phyloP scores from a whole-genome alignment of 2,329 filamentous ascomycete genomes.

The Ceratocystis papillata region DNA sequence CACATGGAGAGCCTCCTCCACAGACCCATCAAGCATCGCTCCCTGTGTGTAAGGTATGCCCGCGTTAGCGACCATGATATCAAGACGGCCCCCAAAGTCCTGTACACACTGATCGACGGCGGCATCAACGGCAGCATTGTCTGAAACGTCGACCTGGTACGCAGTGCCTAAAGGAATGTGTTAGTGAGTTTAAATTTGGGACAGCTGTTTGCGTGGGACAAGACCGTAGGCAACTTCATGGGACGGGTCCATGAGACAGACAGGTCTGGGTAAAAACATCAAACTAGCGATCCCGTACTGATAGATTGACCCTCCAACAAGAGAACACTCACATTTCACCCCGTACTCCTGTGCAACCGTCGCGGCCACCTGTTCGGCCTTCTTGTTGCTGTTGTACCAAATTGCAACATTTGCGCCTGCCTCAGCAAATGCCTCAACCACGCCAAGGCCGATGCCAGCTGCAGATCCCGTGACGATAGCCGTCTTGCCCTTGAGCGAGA shows the following conservation, averaged over 20 bases:
- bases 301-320: background rate
- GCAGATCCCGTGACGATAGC: constrained; percentile 26
- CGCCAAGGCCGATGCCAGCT: constrained; percentile 27
- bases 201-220: background rate
- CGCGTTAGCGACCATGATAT: constrained; percentile 50
- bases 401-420: constrained; percentile 31
- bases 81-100: constrained; percentile 30
- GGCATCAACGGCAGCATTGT: constrained; percentile 42
- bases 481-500: constrained; percentile 50
- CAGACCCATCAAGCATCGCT: constrained; percentile 52
- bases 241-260: background rate
- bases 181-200: background rate
- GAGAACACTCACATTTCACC: constrained; percentile 49
- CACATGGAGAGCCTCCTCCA: constrained; percentile 56
- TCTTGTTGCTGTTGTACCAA: constrained; percentile 30
- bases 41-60: constrained; percentile 59
- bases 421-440: constrained; percentile 32
- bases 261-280: background rate
- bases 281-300: too few species aligned
- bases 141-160: constrained; percentile 46
- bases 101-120: constrained; percentile 42
- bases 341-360: constrained; percentile 33
- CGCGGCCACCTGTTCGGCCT: constrained; percentile 28
- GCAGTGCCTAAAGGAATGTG: constrained; percentile 42
- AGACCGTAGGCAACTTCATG: background rate